Conservation (phyloP, 352 stramenopile genomes). For the Bremia lactucae region DNA sequence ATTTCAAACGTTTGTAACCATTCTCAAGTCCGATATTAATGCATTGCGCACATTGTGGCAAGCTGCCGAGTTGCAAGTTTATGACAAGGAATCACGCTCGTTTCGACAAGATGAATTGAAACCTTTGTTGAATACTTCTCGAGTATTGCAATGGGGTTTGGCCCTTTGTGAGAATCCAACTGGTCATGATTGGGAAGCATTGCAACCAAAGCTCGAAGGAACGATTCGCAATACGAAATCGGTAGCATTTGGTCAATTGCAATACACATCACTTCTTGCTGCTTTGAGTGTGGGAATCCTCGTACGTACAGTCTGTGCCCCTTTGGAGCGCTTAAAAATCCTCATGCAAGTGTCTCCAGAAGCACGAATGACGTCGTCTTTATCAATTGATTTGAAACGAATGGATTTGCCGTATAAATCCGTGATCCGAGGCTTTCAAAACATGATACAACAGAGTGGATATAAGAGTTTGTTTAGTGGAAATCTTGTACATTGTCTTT, state of each 20-base stretch:
- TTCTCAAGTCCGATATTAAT: constrained; percentile 39
- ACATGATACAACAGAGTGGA: constrained; percentile 62
- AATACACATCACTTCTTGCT: constrained; percentile 44
- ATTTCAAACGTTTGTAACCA: constrained; percentile 32
- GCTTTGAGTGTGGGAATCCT: constrained; percentile 57
- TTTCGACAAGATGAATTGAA: no score
- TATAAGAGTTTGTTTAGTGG: constrained; percentile 58
- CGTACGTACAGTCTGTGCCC: constrained; percentile 52
- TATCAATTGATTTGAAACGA: constrained; percentile 2
- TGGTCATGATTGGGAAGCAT: constrained; percentile 43
- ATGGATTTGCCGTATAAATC: constrained; percentile 33
- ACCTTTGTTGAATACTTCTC: no score
- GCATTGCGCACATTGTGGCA: constrained; percentile 54
- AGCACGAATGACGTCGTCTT: constrained; percentile 14
- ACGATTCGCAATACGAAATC: constrained; percentile 2
- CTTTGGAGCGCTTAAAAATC: constrained; percentile 76
- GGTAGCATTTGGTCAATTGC: constrained; percentile 19
- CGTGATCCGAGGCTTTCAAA: constrained; percentile 36
- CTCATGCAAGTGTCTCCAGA: constrained; percentile 50
- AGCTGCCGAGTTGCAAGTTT: constrained; percentile 52
- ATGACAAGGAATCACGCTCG: constrained; percentile 13
- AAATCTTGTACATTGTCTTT: constrained; percentile 75
- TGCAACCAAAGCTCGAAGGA: constrained; percentile 28
- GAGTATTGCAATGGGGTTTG: constrained; percentile 66
- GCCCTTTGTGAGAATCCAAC: constrained; percentile 62